Evolutionary conservation across 768 basidiomycete species (phyloP), one percentile per base, ranked within the genome.

Genomic region (Lanmaoa pseudosensibilis): DNA sequence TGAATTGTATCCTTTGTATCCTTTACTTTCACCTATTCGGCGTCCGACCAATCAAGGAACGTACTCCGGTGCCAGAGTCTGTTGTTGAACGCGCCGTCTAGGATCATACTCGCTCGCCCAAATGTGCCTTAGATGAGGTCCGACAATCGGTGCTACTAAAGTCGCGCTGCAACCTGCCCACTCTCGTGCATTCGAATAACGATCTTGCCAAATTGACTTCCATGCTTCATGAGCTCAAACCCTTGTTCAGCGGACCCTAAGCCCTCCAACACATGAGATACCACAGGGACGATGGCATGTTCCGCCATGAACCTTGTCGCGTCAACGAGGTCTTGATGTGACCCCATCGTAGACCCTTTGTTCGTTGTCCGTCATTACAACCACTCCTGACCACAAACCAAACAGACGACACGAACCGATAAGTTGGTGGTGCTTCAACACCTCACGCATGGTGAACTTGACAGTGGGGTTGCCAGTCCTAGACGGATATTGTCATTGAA

Each of bases 341-440:
- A 92, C 18, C 90, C 92, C 90, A 94, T 91, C 27, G 86, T 91
- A 2, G 89, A 89, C 36, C 90, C 91, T 91, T 55, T 49, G 40
- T 57, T 57, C 55, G 50, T 56, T 5, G 52, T 53, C 60, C 54
- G 41, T 69, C 51, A 68, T 30, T 25, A 50, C n/a, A 32, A 11
- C 43, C 41, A 54, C 30, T 54, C 34, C 12, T 47, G 46, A 52
- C 48, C 38, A 50, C 23, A 37, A 46, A 54, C n/a, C 23, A 25
- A 46, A 52, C 16, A 41, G 21, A 39, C 11, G 30, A 19, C 16
- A 68, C 78, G 41, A 41, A 90, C 91, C 92, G 33, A 90, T 76
- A 39, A 94, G 73, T 58, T 85, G 83, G 40, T 87, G 83, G 62
- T 90, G 87, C 63, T 81, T 85, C 59, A 93, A 66, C 23, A 94